Percentiles rank a stretch among this genome's conserved stretches.
Conservation (phyloP, 345 rosid genomes). For the Populus simonii region DNA sequence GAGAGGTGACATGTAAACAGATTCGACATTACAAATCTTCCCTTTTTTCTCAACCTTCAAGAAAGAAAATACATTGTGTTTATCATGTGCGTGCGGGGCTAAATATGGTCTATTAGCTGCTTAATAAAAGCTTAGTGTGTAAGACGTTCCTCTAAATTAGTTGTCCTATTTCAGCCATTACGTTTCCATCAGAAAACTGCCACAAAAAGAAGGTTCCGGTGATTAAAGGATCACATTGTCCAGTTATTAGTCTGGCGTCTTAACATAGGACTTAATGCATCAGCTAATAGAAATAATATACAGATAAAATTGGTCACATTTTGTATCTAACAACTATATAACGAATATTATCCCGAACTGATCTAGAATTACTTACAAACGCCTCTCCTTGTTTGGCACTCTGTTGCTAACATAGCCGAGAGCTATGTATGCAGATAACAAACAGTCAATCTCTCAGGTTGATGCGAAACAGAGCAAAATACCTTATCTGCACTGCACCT, state of each 20-base stretch:
- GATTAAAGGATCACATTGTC: not conserved
- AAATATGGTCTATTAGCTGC: not conserved
- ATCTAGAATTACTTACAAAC: not conserved
- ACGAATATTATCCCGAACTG: not conserved
- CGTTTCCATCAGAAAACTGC: not conserved
- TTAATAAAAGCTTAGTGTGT: not conserved
- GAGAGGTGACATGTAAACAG: not conserved
- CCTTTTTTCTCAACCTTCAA: not conserved
- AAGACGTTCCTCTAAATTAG: not conserved
- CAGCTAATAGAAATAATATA: not conserved
- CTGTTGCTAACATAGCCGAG: not conserved
- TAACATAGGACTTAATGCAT: not conserved
- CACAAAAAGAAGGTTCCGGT: not conserved
- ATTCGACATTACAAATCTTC: not conserved
- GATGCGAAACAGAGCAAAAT: not conserved
- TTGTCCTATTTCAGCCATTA: not conserved
- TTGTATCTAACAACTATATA: not conserved
- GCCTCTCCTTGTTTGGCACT: not conserved
- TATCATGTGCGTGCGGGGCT: not conserved
- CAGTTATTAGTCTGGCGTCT: not conserved
- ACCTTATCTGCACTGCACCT: not conserved
- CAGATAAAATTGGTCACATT: not conserved
- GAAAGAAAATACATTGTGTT: not conserved
- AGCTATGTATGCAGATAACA: not conserved
- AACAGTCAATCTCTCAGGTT: not conserved